Percentiles rank a stretch among this genome's conserved stretches.
Conservation (phyloP, 1,284 basidiomycete species). For the Sanghuangporus weigelae region DNA sequence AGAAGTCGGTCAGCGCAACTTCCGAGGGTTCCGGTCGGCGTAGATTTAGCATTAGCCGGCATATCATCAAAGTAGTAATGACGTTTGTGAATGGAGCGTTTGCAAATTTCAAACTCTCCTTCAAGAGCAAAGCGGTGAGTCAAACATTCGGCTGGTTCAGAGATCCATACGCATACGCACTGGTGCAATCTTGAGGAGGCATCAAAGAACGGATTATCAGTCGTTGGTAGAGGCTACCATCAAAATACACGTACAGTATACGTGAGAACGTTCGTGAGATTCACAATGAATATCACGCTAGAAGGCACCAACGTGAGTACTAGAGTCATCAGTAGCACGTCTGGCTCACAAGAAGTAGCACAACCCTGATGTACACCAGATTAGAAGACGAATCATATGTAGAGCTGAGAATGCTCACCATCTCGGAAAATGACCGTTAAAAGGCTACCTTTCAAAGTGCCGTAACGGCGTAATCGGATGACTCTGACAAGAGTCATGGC, state of each 20-base stretch:
- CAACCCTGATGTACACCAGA: background rate
- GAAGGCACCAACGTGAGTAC: background rate
- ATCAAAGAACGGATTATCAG: background rate
- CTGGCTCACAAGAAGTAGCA: constrained; percentile 11
- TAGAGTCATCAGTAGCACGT: background rate
- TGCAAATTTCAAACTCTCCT: constrained; percentile 2
- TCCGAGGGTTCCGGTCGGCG: background rate
- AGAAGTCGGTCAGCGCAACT: background rate
- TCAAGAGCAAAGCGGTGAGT: background rate
- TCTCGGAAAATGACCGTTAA: constrained; percentile 11
- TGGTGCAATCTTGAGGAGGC: constrained; percentile 1
- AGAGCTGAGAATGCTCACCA: constrained; percentile 1
- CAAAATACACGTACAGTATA: background rate
- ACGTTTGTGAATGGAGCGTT: background rate
- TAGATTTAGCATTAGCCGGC: background rate
- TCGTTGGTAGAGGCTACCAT: background rate
- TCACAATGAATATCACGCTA: constrained; percentile 13
- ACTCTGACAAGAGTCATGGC: constrained; percentile 8
- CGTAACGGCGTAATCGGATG: background rate
- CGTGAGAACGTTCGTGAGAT: constrained; percentile 13
- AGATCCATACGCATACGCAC: background rate
- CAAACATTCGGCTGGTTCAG: background rate
- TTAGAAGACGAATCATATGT: background rate
- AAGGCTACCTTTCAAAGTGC: constrained; percentile 5
- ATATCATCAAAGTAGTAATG: background rate